phyloP scores from a whole-genome alignment of 1,284 basidiomycete species.

The Volvariella surrecta region DNA sequence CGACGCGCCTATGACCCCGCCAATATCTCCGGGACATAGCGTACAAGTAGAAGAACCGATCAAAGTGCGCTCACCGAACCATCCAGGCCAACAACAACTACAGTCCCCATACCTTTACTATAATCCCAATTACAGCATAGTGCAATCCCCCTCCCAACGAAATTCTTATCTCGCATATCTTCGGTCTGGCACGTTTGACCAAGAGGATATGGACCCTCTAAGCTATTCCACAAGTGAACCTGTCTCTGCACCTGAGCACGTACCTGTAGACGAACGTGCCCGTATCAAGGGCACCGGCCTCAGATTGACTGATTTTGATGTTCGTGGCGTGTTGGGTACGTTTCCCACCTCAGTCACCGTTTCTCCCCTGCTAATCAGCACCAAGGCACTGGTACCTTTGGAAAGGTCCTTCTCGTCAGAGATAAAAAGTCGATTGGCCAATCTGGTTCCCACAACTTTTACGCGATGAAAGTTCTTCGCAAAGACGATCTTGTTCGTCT shows the following conservation, averaged over 20 bases:
- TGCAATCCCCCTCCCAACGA: too few relatives aligned
- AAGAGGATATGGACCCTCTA: too few relatives aligned
- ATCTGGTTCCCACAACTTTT: constrained; percentile 54
- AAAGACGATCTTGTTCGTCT: constrained; percentile 93
- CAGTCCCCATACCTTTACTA: too few relatives aligned
- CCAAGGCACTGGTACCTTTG: constrained; percentile 89
- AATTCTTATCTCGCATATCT: too few relatives aligned
- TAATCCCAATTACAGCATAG: too few relatives aligned
- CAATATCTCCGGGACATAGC: constrained; percentile 43
- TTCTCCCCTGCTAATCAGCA: constrained; percentile 8
- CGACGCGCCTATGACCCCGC: constrained; percentile 49
- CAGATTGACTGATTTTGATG: constrained; percentile 71
- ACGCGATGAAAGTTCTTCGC: constrained; percentile 88
- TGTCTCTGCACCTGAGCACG: constrained; percentile 38
- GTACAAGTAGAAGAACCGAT: constrained; percentile 12
- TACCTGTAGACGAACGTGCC: constrained; percentile 61
- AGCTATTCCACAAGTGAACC: constrained; percentile 10
- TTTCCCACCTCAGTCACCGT: constrained; percentile 10
- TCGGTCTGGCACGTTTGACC: too few relatives aligned
- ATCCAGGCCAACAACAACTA: too few relatives aligned
- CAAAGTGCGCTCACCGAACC: too few relatives aligned
- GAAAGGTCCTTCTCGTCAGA: constrained; percentile 81
- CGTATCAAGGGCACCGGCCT: constrained; percentile 52
- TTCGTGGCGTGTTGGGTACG: constrained; percentile 69
- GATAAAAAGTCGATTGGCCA: constrained; percentile 40